Base-by-base conservation (phyloP, 371 early-diverging fungal genomes). In the Lichtheimia corymbifera region DNA sequence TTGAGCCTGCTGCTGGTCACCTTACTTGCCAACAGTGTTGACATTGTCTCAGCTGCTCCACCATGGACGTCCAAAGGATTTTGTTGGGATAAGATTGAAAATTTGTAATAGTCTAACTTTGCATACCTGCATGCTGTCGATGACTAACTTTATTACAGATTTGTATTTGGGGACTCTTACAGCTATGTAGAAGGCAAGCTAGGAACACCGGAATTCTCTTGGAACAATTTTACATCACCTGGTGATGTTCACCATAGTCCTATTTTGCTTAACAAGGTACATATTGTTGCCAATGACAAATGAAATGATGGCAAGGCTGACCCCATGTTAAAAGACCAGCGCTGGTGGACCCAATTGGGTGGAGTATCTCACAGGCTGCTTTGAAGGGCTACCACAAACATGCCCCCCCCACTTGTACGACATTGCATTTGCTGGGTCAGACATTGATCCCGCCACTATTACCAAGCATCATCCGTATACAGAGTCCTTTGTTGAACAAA, bases 141-240 rank as follows among this genome's bases (percentile, higher is more conserved):
- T 58, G 5, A 49, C 45, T 11, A 0, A 24, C 40, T 18, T 3
- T 12, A 24, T 14, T 45, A n/a, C 25, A 57, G 58, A 2, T 62
- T 62, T 20, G 63, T 50, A 1, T 62, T 62, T 62, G 63, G 63
- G 4, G 63, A 62, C 18, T 62, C 63, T 3, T 62, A 62, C 42
- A 62, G 51, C 45, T 62, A 41, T 25, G 53, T 53, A 0, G 56
- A 56, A 52, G 63, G 63, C 5, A 40, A 50, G 12, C 42, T 50
- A 7, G 63, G 63, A 3, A 41, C 43, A 4, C 40, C 53, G 3
- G 51, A 56, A 6, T 62, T 42, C 27, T 56, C 63, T 9, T 62
- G 63, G 63, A 56, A 56, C 35, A 57, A 56, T 43, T 27, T 62
- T 55, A 41, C 63, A 43, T 28, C 22, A 27, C 25, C 57, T 52